Evolutionary conservation across 495 filamentous ascomycete species (phyloP).

Genomic region (Monascus purpureus): DNA sequence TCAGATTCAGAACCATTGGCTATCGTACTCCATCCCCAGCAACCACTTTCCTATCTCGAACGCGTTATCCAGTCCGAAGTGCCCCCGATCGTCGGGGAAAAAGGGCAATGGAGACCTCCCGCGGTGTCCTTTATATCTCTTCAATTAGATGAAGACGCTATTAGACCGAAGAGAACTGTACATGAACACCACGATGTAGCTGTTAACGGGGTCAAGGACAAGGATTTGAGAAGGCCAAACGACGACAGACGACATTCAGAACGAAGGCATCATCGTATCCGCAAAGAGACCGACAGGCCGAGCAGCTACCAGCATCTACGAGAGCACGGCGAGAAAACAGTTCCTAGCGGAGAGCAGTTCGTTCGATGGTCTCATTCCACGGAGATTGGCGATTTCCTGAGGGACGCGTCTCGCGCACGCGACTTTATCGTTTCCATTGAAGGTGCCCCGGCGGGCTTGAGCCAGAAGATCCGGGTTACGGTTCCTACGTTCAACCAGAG

Average conservation of each 20-base stretch:
- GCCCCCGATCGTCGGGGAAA: slow-evolving; percentile 45
- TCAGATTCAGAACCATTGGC: slow-evolving; percentile 70
- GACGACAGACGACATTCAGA: background rate
- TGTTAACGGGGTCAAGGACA: slow-evolving; percentile 25
- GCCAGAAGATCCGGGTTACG: slow-evolving; percentile 60
- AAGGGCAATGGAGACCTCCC: slow-evolving; percentile 53
- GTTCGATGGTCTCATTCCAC: slow-evolving; percentile 86
- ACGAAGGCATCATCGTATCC: background rate
- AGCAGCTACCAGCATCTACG: slow-evolving; percentile 2
- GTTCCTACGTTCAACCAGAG: slow-evolving; percentile 83
- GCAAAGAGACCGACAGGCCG: background rate
- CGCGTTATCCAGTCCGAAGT: slow-evolving; percentile 82
- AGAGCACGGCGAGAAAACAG: slow-evolving; percentile 2
- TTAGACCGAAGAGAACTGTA: slow-evolving; percentile 30
- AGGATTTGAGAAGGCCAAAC: slow-evolving; percentile 38
- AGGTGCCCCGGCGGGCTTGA: slow-evolving; percentile 38
- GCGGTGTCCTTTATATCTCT: slow-evolving; percentile 69
- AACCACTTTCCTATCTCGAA: slow-evolving; percentile 86
- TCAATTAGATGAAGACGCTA: slow-evolving; percentile 49
- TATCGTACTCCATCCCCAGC: slow-evolving; percentile 80
- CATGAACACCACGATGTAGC: slow-evolving; percentile 36
- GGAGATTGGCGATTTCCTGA: slow-evolving; percentile 91
- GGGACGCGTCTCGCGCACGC: slow-evolving; percentile 67
- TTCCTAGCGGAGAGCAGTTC: slow-evolving; percentile 31
- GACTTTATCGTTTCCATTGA: slow-evolving; percentile 82